Evolutionary conservation across 2,329 filamentous ascomycete species (phyloP).

Genomic region (Aspergillus fijiensis): DNA sequence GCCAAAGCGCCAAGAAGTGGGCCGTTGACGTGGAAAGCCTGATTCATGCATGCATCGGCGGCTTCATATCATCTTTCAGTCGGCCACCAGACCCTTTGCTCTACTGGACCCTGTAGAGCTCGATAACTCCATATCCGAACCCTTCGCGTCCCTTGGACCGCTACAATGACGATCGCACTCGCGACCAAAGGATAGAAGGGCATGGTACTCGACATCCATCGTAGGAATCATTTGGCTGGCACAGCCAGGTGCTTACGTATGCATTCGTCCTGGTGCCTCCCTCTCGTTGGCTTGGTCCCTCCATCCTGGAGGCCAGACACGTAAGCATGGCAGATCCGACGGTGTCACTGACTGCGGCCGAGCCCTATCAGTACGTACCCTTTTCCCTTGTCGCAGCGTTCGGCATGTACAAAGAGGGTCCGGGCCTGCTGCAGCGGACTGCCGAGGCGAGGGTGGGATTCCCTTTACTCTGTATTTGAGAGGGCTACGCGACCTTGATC

Average conservation of each 20-base stretch:
- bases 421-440: too few relatives aligned
- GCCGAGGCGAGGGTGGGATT: too few relatives aligned
- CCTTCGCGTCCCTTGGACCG: not conserved
- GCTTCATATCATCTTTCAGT: not conserved
- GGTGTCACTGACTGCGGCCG: not conserved
- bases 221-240: not conserved
- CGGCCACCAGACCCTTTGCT: not conserved
- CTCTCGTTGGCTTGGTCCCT: not conserved
- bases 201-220: not conserved
- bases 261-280: not conserved
- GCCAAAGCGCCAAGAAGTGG: not conserved
- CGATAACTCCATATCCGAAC: not conserved
- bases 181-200: not conserved
- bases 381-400: too few relatives aligned
- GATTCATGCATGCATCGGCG: not conserved
- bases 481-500: too few relatives aligned
- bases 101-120: not conserved
- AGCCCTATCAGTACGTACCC: too few relatives aligned
- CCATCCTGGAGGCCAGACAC: not conserved
- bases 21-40: not conserved
- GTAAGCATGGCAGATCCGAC: not conserved
- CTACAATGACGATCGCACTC: not conserved
- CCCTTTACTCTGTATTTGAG: too few relatives aligned
- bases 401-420: not conserved
- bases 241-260: not conserved